Base-by-base conservation (phyloP, 495 filamentous ascomycete genomes). In the Xylaria cubensis region DNA sequence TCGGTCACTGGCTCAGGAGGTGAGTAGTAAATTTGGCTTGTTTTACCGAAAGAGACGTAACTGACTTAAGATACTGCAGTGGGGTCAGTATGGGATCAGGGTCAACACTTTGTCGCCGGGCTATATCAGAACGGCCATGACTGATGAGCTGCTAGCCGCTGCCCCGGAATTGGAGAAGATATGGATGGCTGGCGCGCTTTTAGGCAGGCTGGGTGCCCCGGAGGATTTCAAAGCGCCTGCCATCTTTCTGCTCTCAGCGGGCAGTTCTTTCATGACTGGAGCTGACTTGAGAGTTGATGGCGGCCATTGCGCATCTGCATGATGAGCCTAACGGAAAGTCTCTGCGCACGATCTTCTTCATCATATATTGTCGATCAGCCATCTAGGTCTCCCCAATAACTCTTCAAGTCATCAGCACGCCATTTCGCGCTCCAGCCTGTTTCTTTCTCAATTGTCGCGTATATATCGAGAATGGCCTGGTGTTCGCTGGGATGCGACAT, bases 221-320 rank as follows among this genome's bases (percentile, higher is more conserved):
- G 80, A 84, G 42, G 84, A 86, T 58, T 84, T 84, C 72, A 80
- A 81, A 74, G 82, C 80, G 0, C 79, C 83, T 1, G 78, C 79
- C 6, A 72, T 86, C 17, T 86, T 78, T 73, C 76, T 86, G 77
- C 76, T 86, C n/a, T 75, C 79, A 13, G 81, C 84, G 50, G 82
- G 82, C 3, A 82, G 80, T 59, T 74, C 75, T 19, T 86, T 78
- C 58, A 76, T 75, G 70, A 78, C 76, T 9, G 76, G 74, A 1
- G 64, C 76, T n/a, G 76, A 78, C 74, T 67, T 78, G 50, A 58
- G 71, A 36, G 70, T 75, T 19, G 76, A 78, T 63, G 76, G 72
- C 4, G 76, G 76, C 21, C 75, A 77, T 61, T 75, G 73, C 73
- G 83, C 84, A 15, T 82, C 63, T 29, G 70, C 70, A 29, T 72